Percentiles rank a stretch among this genome's conserved stretches.
phyloP scores from a whole-genome alignment of 495 filamentous ascomycete genomes.

The Daldinia caldariorum region DNA sequence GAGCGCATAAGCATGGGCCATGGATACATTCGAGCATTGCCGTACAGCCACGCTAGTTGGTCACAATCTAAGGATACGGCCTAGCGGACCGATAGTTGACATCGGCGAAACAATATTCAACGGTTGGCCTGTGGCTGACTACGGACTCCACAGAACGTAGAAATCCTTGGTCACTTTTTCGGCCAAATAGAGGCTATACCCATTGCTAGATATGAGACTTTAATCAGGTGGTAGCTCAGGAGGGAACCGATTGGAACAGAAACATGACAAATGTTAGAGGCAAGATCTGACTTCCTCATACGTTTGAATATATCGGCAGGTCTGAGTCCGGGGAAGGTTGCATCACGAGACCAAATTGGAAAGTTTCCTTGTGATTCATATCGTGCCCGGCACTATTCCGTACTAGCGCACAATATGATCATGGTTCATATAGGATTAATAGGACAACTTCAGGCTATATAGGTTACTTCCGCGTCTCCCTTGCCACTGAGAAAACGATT shows the following conservation, averaged over 20 bases:
- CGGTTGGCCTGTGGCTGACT: conserved; percentile 1
- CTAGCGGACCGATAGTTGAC: conserved; percentile 26
- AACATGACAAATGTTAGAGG: conserved; percentile 3
- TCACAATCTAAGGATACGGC: conserved; percentile 6
- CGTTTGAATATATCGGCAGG: conserved; percentile 27
- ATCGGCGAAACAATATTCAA: conserved; percentile 19
- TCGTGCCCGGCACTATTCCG: conserved; percentile 14
- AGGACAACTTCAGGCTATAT: conserved; percentile 39
- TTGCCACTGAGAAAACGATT: background rate
- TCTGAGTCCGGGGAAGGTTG: conserved; percentile 40
- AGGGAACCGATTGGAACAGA: conserved; percentile 31
- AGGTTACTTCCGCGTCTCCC: conserved; percentile 22
- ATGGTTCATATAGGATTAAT: conserved; percentile 34
- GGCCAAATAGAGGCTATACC: conserved; percentile 21
- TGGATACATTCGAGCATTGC: conserved; percentile 3
- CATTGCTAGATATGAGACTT: conserved; percentile 16
- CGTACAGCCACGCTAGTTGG: background rate
- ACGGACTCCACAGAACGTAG: conserved; percentile 1
- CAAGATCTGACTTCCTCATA: conserved; percentile 23
- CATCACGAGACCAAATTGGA: conserved; percentile 22
- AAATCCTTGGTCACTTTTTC: conserved; percentile 22
- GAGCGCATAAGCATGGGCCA: background rate
- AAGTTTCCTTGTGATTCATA: conserved; percentile 20
- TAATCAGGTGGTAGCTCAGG: conserved; percentile 27
- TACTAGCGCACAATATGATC: conserved; percentile 35